Conservation (phyloP, 768 basidiomycete genomes). For the Kondoa malvinella region DNA sequence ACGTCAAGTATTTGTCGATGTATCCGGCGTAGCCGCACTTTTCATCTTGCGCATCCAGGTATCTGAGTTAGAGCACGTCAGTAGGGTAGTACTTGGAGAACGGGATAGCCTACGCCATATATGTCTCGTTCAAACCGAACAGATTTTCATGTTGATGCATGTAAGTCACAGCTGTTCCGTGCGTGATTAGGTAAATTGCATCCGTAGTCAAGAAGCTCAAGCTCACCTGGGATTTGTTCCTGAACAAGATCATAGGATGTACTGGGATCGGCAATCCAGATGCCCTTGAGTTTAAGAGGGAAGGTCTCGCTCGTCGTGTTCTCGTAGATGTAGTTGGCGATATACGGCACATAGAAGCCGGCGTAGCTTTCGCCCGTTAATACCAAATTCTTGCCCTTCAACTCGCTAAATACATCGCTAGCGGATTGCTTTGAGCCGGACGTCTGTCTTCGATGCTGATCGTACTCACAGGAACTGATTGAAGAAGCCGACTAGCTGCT, state of each 20-base stretch:
- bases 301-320: background rate
- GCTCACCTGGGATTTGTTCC: background rate
- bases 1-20: background rate
- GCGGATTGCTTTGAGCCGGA: background rate
- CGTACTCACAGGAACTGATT: background rate
- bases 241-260: background rate
- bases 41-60: background rate
- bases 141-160: too few relatives aligned
- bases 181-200: too few relatives aligned
- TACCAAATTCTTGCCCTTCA: background rate
- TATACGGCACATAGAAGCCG: background rate
- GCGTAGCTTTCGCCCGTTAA: background rate
- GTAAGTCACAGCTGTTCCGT: too few relatives aligned
- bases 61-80: background rate
- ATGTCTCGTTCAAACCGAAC: too few relatives aligned
- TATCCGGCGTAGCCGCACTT: background rate
- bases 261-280: background rate
- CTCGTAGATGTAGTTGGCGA: conserved; percentile 3
- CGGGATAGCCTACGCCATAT: too few relatives aligned
- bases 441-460: background rate
- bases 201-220: too few relatives aligned
- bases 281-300: background rate
- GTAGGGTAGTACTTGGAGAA: too few relatives aligned
- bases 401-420: background rate
- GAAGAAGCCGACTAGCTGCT: conserved; percentile 1